These are phyloP conservation scores for Avena atlantica DNA, from an alignment of 176 grass and related monocot genomes.

Conservation along the genomic window DNA sequence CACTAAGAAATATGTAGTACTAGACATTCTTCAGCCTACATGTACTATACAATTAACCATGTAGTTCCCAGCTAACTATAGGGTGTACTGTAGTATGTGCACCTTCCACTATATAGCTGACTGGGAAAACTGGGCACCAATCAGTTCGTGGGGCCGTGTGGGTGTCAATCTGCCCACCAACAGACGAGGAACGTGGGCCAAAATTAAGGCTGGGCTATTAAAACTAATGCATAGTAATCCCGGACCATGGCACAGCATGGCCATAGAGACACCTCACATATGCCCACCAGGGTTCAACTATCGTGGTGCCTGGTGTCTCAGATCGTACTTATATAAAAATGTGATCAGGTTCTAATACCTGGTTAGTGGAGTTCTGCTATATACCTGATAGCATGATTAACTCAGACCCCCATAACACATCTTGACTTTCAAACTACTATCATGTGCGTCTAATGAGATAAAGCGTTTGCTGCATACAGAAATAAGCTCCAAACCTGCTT, in stretches of 20 bases:
- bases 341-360: not conserved
- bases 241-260: not conserved
- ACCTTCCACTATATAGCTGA: conserved; percentile 30
- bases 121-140: conserved; percentile 11
- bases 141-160: not conserved
- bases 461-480: conserved; percentile 19
- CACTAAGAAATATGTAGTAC: not conserved
- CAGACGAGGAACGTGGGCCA: not conserved
- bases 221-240: not conserved
- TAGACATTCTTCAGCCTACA: not conserved
- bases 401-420: conserved; percentile 15
- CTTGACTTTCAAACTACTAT: conserved; percentile 35
- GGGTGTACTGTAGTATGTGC: conserved; percentile 20
- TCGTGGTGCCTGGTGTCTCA: not conserved
- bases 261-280: not conserved
- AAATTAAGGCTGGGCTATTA: not conserved
- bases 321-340: not conserved
- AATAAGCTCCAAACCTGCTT: conserved; percentile 64
- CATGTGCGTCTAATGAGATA: not conserved
- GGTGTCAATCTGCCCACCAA: not conserved
- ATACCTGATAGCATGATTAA: conserved; percentile 26
- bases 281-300: conserved; percentile 1
- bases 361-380: not conserved
- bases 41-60: not conserved
- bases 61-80: conserved; percentile 3